Conservation (phyloP, 1,284 basidiomycete genomes). For the Cutaneotrichosporon mucoides region DNA sequence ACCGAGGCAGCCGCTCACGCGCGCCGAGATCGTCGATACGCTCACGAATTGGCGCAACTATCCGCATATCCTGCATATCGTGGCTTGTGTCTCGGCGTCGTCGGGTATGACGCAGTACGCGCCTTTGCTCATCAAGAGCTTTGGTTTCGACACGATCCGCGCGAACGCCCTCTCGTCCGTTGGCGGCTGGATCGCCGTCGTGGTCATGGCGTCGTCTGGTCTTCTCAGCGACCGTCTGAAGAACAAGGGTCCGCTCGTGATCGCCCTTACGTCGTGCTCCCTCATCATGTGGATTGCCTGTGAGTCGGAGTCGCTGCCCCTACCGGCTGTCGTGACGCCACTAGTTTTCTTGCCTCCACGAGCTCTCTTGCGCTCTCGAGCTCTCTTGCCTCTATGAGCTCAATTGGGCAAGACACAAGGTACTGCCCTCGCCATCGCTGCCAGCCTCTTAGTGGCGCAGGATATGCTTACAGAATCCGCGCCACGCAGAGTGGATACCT, state of each 20-base stretch:
- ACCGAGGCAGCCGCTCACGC: conserved; percentile 4
- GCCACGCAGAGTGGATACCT: too few species aligned
- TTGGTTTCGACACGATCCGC: conserved; percentile 47
- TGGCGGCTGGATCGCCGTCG: conserved; percentile 22
- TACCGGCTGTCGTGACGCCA: too few species aligned
- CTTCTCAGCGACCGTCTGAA: conserved; percentile 15
- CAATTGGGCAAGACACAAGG: too few species aligned
- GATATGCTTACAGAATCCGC: too few species aligned
- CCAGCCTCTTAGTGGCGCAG: too few species aligned
- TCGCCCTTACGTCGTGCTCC: conserved; percentile 12
- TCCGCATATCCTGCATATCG: conserved; percentile 35
- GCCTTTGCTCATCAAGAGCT: conserved; percentile 28
- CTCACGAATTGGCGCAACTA: conserved; percentile 31
- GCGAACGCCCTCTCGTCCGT: conserved; percentile 34
- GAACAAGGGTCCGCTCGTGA: conserved; percentile 19
- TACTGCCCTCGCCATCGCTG: too few species aligned
- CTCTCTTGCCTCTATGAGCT: too few species aligned
- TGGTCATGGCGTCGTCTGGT: conserved; percentile 18
- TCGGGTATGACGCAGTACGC: conserved; percentile 21
- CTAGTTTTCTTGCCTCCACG: too few species aligned
- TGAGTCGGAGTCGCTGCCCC: too few species aligned
- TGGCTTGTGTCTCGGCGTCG: conserved; percentile 24
- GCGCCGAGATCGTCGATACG: conserved; percentile 23
- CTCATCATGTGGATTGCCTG: conserved; percentile 28
- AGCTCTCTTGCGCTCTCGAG: too few species aligned